Conservation (phyloP, 768 basidiomycete species). For the Amanita molliuscula region DNA sequence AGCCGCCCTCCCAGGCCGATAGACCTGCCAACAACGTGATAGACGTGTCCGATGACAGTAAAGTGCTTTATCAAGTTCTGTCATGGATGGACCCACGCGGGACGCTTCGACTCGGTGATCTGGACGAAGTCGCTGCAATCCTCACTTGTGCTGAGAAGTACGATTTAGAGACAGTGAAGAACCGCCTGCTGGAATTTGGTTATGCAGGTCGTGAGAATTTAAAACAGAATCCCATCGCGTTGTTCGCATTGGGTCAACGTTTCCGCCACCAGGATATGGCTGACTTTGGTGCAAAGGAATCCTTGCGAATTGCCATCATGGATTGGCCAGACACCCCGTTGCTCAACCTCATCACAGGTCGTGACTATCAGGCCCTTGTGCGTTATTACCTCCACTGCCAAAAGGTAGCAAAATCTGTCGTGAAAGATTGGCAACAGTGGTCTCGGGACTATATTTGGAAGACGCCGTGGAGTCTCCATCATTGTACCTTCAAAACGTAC, state of each 20-base stretch:
- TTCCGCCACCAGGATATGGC: conserved; percentile 1
- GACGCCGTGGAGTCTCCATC: not conserved
- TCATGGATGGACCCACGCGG: conserved; percentile 6
- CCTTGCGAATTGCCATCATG: not conserved
- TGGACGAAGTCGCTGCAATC: not conserved
- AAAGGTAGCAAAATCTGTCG: not conserved
- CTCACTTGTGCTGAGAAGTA: conserved; percentile 3
- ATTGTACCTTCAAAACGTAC: not conserved
- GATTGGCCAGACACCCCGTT: not conserved
- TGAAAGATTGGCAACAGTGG: conserved; percentile 3
- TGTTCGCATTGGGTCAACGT: conserved; percentile 1
- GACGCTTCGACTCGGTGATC: not conserved
- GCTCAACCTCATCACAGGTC: not conserved
- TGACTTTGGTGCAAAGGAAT: conserved; percentile 3
- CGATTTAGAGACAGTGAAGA: not conserved
- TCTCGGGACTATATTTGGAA: not conserved
- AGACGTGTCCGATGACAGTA: conserved; percentile 1
- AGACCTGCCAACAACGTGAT: not conserved
- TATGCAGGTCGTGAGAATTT: not conserved
- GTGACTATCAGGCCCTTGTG: not conserved
- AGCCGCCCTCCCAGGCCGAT: not conserved
- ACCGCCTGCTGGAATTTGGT: not conserved
- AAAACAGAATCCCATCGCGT: not conserved
- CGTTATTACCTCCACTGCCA: conserved; percentile 1
- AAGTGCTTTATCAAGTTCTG: conserved; percentile 1